Percentiles rank a stretch among this genome's conserved stretches.
Conservation (phyloP, 768 basidiomycete species). For the Mycena vulgaris region DNA sequence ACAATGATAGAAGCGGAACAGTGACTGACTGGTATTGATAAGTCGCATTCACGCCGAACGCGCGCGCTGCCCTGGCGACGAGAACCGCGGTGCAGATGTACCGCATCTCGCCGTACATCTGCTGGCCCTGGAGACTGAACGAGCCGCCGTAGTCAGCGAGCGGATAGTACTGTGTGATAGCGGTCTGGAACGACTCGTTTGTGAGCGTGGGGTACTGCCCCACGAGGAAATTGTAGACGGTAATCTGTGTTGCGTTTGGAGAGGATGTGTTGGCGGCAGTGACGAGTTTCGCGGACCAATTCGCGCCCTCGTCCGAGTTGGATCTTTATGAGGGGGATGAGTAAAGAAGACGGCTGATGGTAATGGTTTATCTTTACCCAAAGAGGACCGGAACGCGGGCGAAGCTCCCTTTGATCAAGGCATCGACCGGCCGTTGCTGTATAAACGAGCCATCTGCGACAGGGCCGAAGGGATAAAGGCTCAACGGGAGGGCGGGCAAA, state of each 20-base stretch:
- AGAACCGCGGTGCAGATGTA: conserved; percentile 61
- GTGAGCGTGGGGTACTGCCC: conserved; percentile 56
- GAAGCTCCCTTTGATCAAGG: conserved; percentile 55
- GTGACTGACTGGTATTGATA: conserved; percentile 56
- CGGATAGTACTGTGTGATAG: conserved; percentile 50
- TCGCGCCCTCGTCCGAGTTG: conserved; percentile 60
- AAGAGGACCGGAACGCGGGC: conserved; percentile 57
- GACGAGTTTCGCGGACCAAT: conserved; percentile 54
- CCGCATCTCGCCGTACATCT: conserved; percentile 63
- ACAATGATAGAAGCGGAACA: too few relatives aligned
- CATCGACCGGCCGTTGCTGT: conserved; percentile 54
- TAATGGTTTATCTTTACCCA: conserved; percentile 37
- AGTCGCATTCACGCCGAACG: conserved; percentile 39
- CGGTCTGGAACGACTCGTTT: conserved; percentile 46
- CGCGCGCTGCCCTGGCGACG: conserved; percentile 48
- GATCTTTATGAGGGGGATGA: conserved; percentile 44
- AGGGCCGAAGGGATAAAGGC: conserved; percentile 57
- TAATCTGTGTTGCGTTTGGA: conserved; percentile 54
- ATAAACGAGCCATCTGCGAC: conserved; percentile 54
- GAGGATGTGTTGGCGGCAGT: conserved; percentile 57
- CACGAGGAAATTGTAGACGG: conserved; percentile 58
- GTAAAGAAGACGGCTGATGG: too few relatives aligned
- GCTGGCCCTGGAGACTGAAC: conserved; percentile 57
- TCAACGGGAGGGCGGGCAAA: conserved; percentile 47
- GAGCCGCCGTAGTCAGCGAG: conserved; percentile 50